Evolutionary conservation across 1,284 basidiomycete genomes (phyloP), one percentile per base, ranked within the genome.

Genomic region (Leucoagaricus sp.): DNA sequence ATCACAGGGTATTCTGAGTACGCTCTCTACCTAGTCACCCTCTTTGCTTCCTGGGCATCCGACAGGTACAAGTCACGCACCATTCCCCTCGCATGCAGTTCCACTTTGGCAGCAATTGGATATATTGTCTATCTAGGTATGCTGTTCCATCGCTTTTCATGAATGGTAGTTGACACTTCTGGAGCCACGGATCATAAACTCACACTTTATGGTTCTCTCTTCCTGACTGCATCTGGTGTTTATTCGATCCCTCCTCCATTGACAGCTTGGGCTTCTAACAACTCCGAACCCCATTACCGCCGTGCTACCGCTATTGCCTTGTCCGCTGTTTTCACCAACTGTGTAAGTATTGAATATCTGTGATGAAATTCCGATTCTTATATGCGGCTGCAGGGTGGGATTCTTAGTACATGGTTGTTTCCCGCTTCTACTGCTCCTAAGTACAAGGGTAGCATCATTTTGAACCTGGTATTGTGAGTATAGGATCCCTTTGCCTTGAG

Each of bases 281-380:
- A 85, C 65, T 74, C 78, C 19, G 72, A 76, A 2, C 80, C 80
- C 1, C 74, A 82, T 61, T 70, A 73, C 54, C 72, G 79, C 38
- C 73, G 82, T 25, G 80, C 80, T 1, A 81, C 82, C 0, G 71
- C 74, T 12, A 72, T 85, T 46, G 82, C 79, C 4, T 63, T 80
- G 21, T 75, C 71, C 0, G 80, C 80, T 60, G 74, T 80, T 59
- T 65, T 72, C 61, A 78, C 76, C 19, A 84, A 82, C 63, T 63
- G 69, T 0, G 83, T 82, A 23, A 82, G 80, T 25, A 56, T 69
- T 78, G 3, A 71, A 76, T 72, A 42, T 15, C 6, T n/a, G n/a
- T 34, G 23, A 5, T 21, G 19, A 4, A 2, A 34, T 36, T 13
- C 28, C 46, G 36, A 52, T 28, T 2, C 45, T 50, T 12, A 33